Percentiles rank a stretch among this genome's conserved stretches.
phyloP scores from a whole-genome alignment of 306 rosid species.

The Quercus mongolica region DNA sequence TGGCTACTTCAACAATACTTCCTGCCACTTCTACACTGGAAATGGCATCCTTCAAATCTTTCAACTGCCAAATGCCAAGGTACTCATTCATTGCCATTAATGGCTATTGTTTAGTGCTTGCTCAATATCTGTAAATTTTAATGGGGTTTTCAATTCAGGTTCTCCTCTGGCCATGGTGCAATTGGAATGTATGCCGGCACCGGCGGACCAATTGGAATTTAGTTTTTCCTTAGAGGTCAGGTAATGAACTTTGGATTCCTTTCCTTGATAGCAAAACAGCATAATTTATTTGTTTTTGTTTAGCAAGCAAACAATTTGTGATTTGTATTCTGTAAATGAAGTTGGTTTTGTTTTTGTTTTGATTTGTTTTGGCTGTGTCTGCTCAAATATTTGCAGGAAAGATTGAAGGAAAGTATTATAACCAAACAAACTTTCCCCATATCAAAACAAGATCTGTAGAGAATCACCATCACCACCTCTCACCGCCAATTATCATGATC shows the following conservation, averaged over 20 bases:
- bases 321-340: constrained; percentile 11
- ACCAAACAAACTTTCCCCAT: constrained; percentile 34
- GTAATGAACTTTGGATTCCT: constrained; percentile 19
- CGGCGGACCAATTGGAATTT: constrained; percentile 81
- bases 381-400: constrained; percentile 42
- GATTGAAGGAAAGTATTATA: constrained; percentile 21
- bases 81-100: constrained; percentile 11
- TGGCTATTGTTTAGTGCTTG: not conserved
- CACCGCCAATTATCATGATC: constrained; percentile 5
- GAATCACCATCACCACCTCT: constrained; percentile 37
- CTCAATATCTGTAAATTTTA: constrained; percentile 11
- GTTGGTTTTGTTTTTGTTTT: constrained; percentile 5
- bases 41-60: constrained; percentile 77
- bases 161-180: constrained; percentile 78
- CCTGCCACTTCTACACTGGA: constrained; percentile 59
- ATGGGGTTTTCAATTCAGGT: constrained; percentile 38
- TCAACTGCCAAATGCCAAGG: constrained; percentile 93
- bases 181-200: constrained; percentile 83
- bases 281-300: constrained; percentile 11
- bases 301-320: constrained; percentile 15
- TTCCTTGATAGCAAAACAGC: not conserved
- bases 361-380: constrained; percentile 9
- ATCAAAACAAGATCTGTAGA: constrained; percentile 47
- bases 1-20: constrained; percentile 46
- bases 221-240: constrained; percentile 36